Base-by-base conservation (phyloP, 192 early-diverging fungal species). In the Neocallimastix lanati region DNA sequence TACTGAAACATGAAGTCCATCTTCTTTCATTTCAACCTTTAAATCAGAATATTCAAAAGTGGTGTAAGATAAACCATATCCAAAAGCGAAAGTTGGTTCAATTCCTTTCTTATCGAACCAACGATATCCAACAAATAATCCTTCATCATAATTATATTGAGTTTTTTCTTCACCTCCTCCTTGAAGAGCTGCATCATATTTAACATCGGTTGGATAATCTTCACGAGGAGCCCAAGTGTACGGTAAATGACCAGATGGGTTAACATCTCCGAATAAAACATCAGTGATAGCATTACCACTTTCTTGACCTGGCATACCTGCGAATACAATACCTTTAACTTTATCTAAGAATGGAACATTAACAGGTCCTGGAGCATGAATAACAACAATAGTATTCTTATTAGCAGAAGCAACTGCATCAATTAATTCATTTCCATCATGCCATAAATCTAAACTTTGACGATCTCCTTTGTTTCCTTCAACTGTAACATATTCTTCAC, bases 211-310 rank as follows among this genome's bases (percentile, higher is more conserved):
- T 40, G 78, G 28, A 28, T 78, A 28, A 28, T 29, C 28, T 28
- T 28, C 28, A 33, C 77, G 28, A 6, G 78, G 28, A 33, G 28
- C 77, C 28, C 28, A 40, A 29, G 89, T 92, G 82, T 90, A 92
- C 21, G 91, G 91, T 16, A 92, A 84, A 27, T 88, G 82, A 27
- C 90, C 90, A 67, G 87, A 88, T 15, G 91, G 91, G 79, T 91
- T 92, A 77, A 91, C 85, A 50, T 87, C 81, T 28, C 91, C 91
- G 82, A 91, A 92, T 3, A 92, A 81, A n/a, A 92, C 86, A 78
- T 92, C 90, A 76, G 91, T 90, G 76, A 92, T 79, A n/a, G 90
- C 81, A 78, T 92, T 91, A 76, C 91, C 91, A 76, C 86, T 83
- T 81, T 93, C 91, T 83, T 92, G 90, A 33, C 91, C 91, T n/a